Conservation (phyloP, 202 grass and related monocot species). For the Setaria italica region DNA sequence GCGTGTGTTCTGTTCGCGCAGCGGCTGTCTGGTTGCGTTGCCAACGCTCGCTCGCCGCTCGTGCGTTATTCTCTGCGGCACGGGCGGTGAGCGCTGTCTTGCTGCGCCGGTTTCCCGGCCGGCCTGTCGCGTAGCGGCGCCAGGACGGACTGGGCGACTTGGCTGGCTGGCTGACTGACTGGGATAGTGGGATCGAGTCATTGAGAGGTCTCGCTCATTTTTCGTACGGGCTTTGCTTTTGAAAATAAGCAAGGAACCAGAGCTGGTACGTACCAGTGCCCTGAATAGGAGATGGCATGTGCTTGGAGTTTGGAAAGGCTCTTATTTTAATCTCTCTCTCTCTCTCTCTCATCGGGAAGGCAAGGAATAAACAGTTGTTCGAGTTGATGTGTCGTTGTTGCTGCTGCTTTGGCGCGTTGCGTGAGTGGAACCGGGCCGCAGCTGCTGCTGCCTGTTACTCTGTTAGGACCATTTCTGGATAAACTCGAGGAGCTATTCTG, state of each 20-base stretch:
- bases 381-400: slow-evolving; percentile 30
- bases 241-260: not conserved
- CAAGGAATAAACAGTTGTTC: slow-evolving; percentile 32
- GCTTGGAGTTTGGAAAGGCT: not conserved
- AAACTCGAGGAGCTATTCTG: not conserved
- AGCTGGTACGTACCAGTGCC: not conserved
- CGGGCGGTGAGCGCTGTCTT: not conserved
- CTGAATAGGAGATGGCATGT: not conserved
- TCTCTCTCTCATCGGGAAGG: not conserved
- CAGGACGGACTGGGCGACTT: too few relatives aligned
- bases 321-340: not conserved
- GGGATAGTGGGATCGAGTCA: not conserved
- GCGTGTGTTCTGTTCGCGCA: not conserved
- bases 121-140: not conserved
- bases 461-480: slow-evolving; percentile 24
- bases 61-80: slow-evolving; percentile 10
- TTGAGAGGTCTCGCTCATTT: not conserved
- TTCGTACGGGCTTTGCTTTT: not conserved
- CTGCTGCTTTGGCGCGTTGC: not conserved
- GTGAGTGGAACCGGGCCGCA: not conserved
- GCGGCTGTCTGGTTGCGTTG: not conserved
- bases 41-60: not conserved
- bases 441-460: not conserved
- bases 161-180: not conserved
- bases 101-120: not conserved